Evolutionary conservation across 768 basidiomycete species (phyloP).

Genomic region (Lyophyllum semitale): DNA sequence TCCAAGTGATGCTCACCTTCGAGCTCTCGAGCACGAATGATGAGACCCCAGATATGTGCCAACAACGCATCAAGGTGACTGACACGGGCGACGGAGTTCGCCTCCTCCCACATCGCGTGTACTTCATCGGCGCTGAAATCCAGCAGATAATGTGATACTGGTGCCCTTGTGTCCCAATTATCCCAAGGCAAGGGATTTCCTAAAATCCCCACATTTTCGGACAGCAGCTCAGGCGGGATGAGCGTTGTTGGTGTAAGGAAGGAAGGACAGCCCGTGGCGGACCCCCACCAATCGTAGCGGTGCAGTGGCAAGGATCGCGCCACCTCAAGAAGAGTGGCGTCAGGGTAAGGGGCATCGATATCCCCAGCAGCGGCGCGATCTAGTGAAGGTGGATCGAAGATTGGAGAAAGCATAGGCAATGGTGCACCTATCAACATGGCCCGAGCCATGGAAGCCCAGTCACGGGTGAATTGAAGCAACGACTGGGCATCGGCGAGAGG

Average conservation of each 20-base stretch:
- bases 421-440: slow-evolving; percentile 11
- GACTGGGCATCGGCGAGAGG: slow-evolving; percentile 38
- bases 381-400: slow-evolving; percentile 30
- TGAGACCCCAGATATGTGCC: slow-evolving; percentile 35
- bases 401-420: slow-evolving; percentile 18
- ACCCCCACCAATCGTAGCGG: slow-evolving; percentile 33
- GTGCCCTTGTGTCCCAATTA: slow-evolving; percentile 27
- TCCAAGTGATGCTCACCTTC: slow-evolving; percentile 20
- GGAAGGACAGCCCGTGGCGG: slow-evolving; percentile 19
- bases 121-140: slow-evolving; percentile 28
- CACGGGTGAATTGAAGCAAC: slow-evolving; percentile 31
- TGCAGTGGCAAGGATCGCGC: slow-evolving; percentile 26
- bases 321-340: slow-evolving; percentile 21
- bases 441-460: slow-evolving; percentile 33
- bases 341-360: slow-evolving; percentile 24
- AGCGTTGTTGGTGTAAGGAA: slow-evolving; percentile 15
- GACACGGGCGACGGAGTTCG: slow-evolving; percentile 17
- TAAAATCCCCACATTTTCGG: slow-evolving; percentile 2
- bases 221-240: slow-evolving; percentile 17
- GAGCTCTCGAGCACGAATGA: slow-evolving; percentile 29
- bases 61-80: slow-evolving; percentile 38
- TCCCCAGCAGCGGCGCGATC: slow-evolving; percentile 31
- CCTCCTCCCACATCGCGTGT: slow-evolving; percentile 31
- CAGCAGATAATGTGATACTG: slow-evolving; percentile 24
- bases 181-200: slow-evolving; percentile 29